Evolutionary conservation across 805 yeast species (phyloP), one percentile per base, ranked within the genome.

Genomic region (Kazachstania martiniae): DNA sequence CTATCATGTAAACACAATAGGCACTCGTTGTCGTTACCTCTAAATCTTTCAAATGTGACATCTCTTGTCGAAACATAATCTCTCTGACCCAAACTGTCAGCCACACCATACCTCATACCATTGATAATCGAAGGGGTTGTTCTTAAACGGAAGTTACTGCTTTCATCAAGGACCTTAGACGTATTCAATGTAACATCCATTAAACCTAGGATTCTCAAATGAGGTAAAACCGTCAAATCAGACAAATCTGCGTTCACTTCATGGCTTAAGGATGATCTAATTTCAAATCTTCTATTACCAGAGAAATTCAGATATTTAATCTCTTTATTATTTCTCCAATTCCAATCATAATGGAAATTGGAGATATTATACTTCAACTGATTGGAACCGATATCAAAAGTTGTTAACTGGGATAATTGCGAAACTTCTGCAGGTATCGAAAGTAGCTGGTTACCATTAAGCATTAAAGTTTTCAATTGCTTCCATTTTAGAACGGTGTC

Each of bases 271-370:
- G 69, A 62, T 26, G 77, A 81, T 49, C 77, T 81, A 46, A 91
- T 87, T 51, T 91, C 97, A 41, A 91, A 74, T 41, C 95, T 69
- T 51, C 81, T 80, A 52, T 91, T 91, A 24, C 96, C 96, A 0
- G 96, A 85, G 36, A 91, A 77, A 53, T 89, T 91, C 51, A 91
- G 68, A 47, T 80, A 86, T 43, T 67, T 74, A 55, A 91, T 63
- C 26, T 74, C 72, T 33, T 69, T 63, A 51, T 91, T 91, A 63
- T 76, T 77, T 46, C 80, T 77, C 98, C 98, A 91, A 58, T 85
- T 91, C 96, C 97, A 91, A 53, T 91, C 98, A 51, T 84, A 89
- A 12, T 91, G 93, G 70, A 86, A 83, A 55, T 91, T 91, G 3
- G 91, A 80, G 35, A 89, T 85, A 47, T 91, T 91, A 57, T 91